Evolutionary conservation across 257 asterid genomes (phyloP).

Genomic region (Solanum pennellii): DNA sequence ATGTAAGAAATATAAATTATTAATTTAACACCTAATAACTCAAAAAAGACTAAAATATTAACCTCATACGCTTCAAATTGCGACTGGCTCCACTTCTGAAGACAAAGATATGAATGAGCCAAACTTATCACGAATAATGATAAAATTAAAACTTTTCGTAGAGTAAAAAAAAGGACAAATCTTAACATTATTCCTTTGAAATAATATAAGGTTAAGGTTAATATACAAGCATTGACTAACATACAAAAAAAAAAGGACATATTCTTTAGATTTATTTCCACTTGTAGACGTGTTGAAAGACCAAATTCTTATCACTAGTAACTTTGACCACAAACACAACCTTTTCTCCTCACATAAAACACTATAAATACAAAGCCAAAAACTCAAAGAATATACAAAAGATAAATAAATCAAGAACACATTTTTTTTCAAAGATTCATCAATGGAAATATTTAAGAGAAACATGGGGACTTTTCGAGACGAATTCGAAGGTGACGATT

Average conservation of each 20-base stretch:
- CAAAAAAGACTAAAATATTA: background rate
- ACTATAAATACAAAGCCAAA: background rate
- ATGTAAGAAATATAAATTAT: background rate
- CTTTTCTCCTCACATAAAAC: background rate
- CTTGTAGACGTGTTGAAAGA: constrained; percentile 14
- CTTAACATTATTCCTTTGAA: background rate
- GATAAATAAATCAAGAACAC: background rate
- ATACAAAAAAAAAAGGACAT: constrained; percentile 40
- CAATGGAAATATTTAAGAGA: constrained; percentile 21
- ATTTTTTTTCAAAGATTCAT: background rate
- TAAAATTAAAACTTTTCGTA: background rate
- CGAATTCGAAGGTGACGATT: constrained; percentile 12
- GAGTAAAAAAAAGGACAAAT: too few species aligned
- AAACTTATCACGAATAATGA: background rate
- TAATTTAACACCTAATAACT: background rate
- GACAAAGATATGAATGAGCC: fast-evolving
- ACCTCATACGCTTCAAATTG: background rate
- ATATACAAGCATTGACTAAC: background rate
- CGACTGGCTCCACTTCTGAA: background rate
- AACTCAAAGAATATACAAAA: background rate
- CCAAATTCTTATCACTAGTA: constrained; percentile 9
- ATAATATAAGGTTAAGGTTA: background rate
- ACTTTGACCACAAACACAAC: constrained; percentile 28
- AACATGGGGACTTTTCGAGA: constrained; percentile 8
- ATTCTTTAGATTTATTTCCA: constrained; percentile 22